phyloP scores from a whole-genome alignment of 208 protist genomes.

The Leishmania martiniquensis region DNA sequence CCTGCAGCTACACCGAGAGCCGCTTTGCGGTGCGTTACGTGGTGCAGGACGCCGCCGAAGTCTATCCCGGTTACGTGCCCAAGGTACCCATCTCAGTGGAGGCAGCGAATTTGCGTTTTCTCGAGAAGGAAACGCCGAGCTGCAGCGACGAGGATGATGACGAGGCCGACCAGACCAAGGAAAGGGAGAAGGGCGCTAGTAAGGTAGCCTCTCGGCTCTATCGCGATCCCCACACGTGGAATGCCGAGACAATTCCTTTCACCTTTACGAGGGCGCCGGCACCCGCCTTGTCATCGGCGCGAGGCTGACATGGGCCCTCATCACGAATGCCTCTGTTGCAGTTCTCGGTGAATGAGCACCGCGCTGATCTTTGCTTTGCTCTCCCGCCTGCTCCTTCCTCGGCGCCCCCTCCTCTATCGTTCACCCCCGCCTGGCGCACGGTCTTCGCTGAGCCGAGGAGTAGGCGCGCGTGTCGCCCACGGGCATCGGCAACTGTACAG shows the following conservation, averaged over 20 bases:
- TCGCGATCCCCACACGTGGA: conserved; percentile 38
- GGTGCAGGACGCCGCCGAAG: conserved; percentile 25
- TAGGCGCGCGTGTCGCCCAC: background rate
- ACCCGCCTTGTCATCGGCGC: background rate
- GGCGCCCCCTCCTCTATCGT: background rate
- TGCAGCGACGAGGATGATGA: conserved; percentile 1
- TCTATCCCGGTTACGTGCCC: conserved; percentile 34
- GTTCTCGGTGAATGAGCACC: background rate
- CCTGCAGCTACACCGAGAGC: conserved; percentile 30
- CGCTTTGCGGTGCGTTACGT: conserved; percentile 36
- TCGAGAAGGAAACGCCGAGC: conserved; percentile 15
- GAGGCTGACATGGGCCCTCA: background rate
- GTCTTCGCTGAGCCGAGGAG: background rate
- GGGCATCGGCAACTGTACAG: background rate
- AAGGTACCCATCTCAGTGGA: conserved; percentile 24
- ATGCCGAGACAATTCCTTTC: conserved; percentile 32
- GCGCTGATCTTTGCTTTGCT: conserved; percentile 3
- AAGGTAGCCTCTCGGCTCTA: conserved; percentile 27
- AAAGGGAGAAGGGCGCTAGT: conserved; percentile 3
- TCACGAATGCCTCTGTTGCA: background rate
- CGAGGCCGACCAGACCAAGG: background rate
- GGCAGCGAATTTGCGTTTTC: conserved; percentile 19
- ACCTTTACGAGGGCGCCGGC: conserved; percentile 21
- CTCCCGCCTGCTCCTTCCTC: conserved; percentile 3
- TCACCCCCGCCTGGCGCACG: background rate